These are phyloP conservation scores for Xylariaceae sp. DNA, from an alignment of 2,329 filamentous ascomycete species.

Conservation along the genomic window DNA sequence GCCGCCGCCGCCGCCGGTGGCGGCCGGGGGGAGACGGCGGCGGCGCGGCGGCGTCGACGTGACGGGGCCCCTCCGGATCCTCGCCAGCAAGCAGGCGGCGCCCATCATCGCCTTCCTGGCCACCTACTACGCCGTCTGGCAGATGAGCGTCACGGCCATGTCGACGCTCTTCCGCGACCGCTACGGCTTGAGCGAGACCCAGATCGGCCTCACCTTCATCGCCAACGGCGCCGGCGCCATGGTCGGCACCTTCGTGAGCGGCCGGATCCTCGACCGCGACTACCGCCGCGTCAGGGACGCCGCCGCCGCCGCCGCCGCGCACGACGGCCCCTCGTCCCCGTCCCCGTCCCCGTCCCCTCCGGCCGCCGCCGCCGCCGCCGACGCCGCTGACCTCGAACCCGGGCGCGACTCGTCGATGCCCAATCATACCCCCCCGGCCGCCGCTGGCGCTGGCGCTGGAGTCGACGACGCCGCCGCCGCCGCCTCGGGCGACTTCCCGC, in stretches of 20 bases:
- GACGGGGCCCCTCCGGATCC: slow-evolving; percentile 37
- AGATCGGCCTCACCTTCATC: slow-evolving; percentile 45
- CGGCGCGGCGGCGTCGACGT: slow-evolving; percentile 34
- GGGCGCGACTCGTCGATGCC: neutral
- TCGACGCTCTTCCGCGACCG: slow-evolving; percentile 36
- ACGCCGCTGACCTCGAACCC: neutral
- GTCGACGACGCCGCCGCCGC: neutral
- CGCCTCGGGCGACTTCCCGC: slow-evolving; percentile 27
- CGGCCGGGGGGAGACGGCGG: slow-evolving; percentile 1
- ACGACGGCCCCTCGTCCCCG: no score
- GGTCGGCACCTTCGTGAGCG: slow-evolving; percentile 42
- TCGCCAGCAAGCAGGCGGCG: slow-evolving; percentile 34
- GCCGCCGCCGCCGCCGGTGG: neutral
- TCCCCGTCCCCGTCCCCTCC: no score
- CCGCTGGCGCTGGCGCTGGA: neutral
- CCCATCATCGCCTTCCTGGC: slow-evolving; percentile 40
- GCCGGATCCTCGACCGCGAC: slow-evolving; percentile 44
- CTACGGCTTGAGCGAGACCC: slow-evolving; percentile 35
- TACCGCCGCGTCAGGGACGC: slow-evolving; percentile 35
- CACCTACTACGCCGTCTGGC: slow-evolving; percentile 45
- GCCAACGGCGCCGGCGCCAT: slow-evolving; percentile 49
- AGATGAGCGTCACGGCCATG: slow-evolving; percentile 48
- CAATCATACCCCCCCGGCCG: no score
- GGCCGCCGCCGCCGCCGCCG: neutral
- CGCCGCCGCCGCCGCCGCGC: slow-evolving; percentile 11